phyloP scores from a whole-genome alignment of 1,284 basidiomycete species.

The Rhodotorula sp. region DNA sequence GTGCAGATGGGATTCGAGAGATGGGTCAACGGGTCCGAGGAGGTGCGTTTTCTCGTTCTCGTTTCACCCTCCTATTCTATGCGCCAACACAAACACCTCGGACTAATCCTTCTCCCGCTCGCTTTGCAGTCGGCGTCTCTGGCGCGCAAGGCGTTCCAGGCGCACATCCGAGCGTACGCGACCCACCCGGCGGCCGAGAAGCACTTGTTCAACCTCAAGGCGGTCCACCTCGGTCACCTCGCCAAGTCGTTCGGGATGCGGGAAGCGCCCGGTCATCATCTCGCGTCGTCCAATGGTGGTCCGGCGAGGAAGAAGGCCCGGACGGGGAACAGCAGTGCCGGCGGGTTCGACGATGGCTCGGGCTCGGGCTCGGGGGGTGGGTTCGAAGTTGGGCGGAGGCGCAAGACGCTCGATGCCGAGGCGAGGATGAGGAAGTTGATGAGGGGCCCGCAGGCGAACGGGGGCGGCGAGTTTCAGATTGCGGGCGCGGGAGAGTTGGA shows the following conservation, averaged over 20 bases:
- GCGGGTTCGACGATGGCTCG: background rate
- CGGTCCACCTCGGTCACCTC: slow-evolving; percentile 91
- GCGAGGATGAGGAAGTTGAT: slow-evolving; percentile 36
- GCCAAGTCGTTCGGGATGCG: slow-evolving; percentile 95
- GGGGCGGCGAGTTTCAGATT: slow-evolving; percentile 36
- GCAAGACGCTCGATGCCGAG: slow-evolving; percentile 22
- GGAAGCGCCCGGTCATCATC: slow-evolving; percentile 66
- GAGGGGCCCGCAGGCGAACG: slow-evolving; percentile 29
- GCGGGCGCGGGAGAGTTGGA: slow-evolving; percentile 23
- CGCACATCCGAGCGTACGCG: slow-evolving; percentile 93
- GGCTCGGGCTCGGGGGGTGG: slow-evolving; percentile 1
- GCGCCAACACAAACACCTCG: background rate
- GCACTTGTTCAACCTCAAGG: slow-evolving; percentile 88
- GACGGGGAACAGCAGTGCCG: background rate
- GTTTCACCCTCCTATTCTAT: background rate
- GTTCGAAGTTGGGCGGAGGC: slow-evolving; percentile 33
- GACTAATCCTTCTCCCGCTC: too few species aligned
- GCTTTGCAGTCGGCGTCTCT: slow-evolving; percentile 63
- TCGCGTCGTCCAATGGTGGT: background rate
- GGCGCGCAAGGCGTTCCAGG: slow-evolving; percentile 83
- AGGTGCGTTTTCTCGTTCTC: slow-evolving; percentile 56
- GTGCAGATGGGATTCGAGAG: slow-evolving; percentile 93
- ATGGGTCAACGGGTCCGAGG: slow-evolving; percentile 76
- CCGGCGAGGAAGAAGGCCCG: slow-evolving; percentile 7
- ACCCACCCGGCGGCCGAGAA: slow-evolving; percentile 96